phyloP scores from a whole-genome alignment of 306 rosid genomes.

The Cucurbita maxima region DNA sequence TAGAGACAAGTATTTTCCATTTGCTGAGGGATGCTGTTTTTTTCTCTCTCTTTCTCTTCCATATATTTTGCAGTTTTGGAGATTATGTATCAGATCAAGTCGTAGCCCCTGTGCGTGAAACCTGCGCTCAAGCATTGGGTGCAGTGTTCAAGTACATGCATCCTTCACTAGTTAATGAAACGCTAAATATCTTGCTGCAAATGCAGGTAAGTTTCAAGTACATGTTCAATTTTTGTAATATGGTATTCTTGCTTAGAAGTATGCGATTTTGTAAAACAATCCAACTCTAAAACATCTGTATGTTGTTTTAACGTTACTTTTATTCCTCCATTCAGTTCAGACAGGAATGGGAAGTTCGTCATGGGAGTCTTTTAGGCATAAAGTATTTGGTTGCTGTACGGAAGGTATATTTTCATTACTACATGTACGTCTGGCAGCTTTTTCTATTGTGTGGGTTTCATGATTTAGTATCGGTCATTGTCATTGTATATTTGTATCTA shows the following conservation, averaged over 20 bases:
- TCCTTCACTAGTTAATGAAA: slow-evolving; percentile 63
- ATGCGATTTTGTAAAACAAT: neutral
- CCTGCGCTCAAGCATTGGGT: slow-evolving; percentile 96
- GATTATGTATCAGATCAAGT: slow-evolving; percentile 99
- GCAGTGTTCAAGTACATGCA: slow-evolving; percentile 91
- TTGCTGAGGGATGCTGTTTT: neutral
- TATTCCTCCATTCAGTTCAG: slow-evolving; percentile 72
- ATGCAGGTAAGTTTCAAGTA: slow-evolving; percentile 71
- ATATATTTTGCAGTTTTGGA: slow-evolving; percentile 65
- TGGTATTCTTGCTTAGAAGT: slow-evolving; percentile 8
- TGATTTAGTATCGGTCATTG: neutral
- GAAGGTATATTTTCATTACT: slow-evolving; percentile 25
- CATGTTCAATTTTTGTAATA: slow-evolving; percentile 5
- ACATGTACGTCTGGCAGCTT: neutral
- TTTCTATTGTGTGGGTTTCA: slow-evolving; percentile 1
- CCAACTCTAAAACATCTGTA: slow-evolving; percentile 4
- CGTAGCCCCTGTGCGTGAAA: slow-evolving; percentile 98
- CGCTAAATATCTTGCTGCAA: slow-evolving; percentile 75
- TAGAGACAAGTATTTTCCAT: neutral
- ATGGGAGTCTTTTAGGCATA: slow-evolving; percentile 90
- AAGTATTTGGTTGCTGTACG: slow-evolving; percentile 90
- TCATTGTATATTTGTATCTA: too few species aligned
- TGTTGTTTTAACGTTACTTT: slow-evolving; percentile 31
- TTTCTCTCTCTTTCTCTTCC: neutral
- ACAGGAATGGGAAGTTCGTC: slow-evolving; percentile 99